Evolutionary conservation across 345 rosid genomes (phyloP).

Genomic region (Cardamine resedifolia): DNA sequence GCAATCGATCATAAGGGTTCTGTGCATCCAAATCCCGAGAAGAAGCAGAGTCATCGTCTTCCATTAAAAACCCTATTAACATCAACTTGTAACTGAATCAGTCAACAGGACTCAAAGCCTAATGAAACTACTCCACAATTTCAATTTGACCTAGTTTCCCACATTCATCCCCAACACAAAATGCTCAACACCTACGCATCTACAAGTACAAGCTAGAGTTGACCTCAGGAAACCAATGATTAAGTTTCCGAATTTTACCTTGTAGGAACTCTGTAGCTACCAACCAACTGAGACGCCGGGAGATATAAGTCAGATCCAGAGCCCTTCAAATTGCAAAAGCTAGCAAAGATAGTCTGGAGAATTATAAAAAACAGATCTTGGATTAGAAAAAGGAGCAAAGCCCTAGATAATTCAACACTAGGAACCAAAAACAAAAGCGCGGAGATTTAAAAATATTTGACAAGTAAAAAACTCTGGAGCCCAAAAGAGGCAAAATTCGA

Average conservation of each 20-base stretch:
- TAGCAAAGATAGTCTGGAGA: conserved; percentile 23
- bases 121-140: not conserved
- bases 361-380: conserved; percentile 26
- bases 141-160: not conserved
- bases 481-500: conserved; percentile 38
- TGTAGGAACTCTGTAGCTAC: conserved; percentile 4
- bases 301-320: conserved; percentile 23
- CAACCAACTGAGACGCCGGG: not conserved
- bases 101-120: not conserved
- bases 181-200: conserved; percentile 14
- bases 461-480: conserved; percentile 20
- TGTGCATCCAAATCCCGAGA: conserved; percentile 40
- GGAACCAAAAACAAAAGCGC: not conserved
- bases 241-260: conserved; percentile 22
- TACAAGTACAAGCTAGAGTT: not conserved
- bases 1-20: conserved; percentile 42
- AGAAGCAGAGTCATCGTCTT: conserved; percentile 37
- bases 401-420: conserved; percentile 16
- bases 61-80: conserved; percentile 35
- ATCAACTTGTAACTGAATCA: conserved; percentile 24
- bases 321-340: not conserved
- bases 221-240: conserved; percentile 1
- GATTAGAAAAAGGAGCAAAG: conserved; percentile 19
- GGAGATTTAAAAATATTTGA: conserved; percentile 16
- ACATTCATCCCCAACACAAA: conserved; percentile 14